These are phyloP conservation scores for Claviceps pusilla DNA, from an alignment of 2,329 filamentous ascomycete species.

Conservation along the genomic window DNA sequence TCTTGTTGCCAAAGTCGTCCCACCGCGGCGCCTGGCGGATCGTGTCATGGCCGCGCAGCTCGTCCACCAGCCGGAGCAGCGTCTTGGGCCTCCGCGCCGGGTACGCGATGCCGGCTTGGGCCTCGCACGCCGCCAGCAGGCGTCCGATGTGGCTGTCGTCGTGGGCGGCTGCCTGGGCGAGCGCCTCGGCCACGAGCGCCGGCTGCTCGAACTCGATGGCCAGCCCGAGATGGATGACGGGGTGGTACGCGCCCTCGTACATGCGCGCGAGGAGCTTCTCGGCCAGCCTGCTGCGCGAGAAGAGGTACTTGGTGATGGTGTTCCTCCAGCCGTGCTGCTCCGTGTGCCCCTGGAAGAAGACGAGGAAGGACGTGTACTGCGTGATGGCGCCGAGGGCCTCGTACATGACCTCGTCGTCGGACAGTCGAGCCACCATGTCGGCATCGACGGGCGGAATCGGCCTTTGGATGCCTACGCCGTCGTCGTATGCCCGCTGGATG, in stretches of 20 bases:
- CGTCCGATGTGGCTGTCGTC: conserved; percentile 17
- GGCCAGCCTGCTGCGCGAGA: conserved; percentile 38
- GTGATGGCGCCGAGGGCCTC: conserved; percentile 5
- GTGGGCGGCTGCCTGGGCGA: conserved; percentile 49
- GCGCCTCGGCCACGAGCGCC: conserved; percentile 48
- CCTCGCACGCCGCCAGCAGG: conserved; percentile 22
- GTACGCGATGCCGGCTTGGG: not conserved
- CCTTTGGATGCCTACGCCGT: conserved; percentile 12
- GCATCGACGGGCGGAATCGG: conserved; percentile 11
- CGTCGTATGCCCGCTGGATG: conserved; percentile 14
- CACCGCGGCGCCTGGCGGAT: conserved; percentile 31
- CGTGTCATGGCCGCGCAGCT: conserved; percentile 9
- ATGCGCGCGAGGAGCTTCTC: conserved; percentile 41
- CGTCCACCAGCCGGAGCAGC: not conserved
- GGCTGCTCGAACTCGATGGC: conserved; percentile 54
- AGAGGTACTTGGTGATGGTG: conserved; percentile 42
- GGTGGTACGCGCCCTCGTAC: conserved; percentile 43
- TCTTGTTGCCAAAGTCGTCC: conserved; percentile 21
- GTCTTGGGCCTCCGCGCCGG: not conserved
- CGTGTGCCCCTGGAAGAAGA: conserved; percentile 49
- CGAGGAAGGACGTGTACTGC: conserved; percentile 43
- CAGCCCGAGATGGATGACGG: conserved; percentile 54
- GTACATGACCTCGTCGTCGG: not conserved
- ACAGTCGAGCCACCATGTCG: conserved; percentile 8
- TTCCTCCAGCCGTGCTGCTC: conserved; percentile 33